Percentiles rank a stretch among this genome's conserved stretches.
Conservation (phyloP, 352 stramenopile species). For the Globisporangium middletonii region DNA sequence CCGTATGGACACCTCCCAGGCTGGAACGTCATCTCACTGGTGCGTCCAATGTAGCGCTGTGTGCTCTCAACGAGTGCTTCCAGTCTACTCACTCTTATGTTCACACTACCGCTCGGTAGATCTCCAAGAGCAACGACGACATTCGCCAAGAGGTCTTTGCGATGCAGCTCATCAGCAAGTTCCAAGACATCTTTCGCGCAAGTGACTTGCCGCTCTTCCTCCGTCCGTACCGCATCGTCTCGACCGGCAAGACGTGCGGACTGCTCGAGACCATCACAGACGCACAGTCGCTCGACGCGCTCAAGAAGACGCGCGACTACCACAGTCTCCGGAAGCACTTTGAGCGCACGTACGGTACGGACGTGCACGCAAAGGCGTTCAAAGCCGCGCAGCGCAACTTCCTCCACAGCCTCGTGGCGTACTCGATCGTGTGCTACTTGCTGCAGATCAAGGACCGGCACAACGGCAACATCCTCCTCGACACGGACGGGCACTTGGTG, state of each 20-base stretch:
- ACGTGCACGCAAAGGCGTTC: constrained; percentile 31
- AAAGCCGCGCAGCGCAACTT: constrained; percentile 55
- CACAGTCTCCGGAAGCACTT: constrained; percentile 89
- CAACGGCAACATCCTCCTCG: constrained; percentile 96
- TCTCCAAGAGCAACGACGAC: constrained; percentile 97
- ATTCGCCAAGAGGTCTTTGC: constrained; percentile 95
- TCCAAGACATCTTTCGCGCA: constrained; percentile 89
- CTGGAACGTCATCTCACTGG: constrained; percentile 91
- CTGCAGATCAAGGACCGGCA: constrained; percentile 93
- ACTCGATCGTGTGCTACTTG: constrained; percentile 80
- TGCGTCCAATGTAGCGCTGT: constrained; percentile 14
- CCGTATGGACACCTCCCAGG: constrained; percentile 79
- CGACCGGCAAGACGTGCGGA: constrained; percentile 87
- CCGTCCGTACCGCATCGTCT: constrained; percentile 92
- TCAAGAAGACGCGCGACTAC: constrained; percentile 91
- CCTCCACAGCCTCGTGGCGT: constrained; percentile 60
- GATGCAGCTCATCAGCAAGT: constrained; percentile 94
- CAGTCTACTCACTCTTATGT: neutral
- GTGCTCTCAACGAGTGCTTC: neutral
- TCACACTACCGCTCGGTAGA: constrained; percentile 21
- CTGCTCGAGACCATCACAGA: constrained; percentile 95
- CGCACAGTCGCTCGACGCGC: constrained; percentile 92
- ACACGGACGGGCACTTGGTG: constrained; percentile 85
- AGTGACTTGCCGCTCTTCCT: constrained; percentile 92
- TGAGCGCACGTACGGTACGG: constrained; percentile 78